A percentile compares a stretch with the other conserved stretches of the same genome.
Conservation (phyloP, 495 filamentous ascomycete genomes). For the Aspergillus biplanus region DNA sequence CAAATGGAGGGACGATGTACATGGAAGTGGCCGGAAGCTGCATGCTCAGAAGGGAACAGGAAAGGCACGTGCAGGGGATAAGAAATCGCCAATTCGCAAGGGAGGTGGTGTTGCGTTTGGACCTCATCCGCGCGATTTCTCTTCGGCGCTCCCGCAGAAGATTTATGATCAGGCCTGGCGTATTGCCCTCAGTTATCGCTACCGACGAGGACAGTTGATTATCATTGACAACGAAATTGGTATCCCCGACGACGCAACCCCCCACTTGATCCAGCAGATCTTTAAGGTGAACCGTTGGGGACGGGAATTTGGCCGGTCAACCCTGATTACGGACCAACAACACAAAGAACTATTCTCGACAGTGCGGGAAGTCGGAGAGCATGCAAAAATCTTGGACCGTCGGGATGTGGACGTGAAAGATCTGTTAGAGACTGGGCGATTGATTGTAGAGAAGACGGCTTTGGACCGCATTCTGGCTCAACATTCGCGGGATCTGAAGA, state of each 20-base stretch:
- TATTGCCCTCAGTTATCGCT: conserved; percentile 90
- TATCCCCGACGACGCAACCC: conserved; percentile 55
- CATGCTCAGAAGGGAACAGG: conserved; percentile 85
- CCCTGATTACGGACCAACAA: conserved; percentile 68
- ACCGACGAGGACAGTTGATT: conserved; percentile 80
- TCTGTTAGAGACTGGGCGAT: conserved; percentile 76
- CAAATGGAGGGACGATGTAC: conserved; percentile 83
- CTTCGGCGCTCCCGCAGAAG: conserved; percentile 79
- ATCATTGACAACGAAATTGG: conserved; percentile 76
- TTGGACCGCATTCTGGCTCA: conserved; percentile 72
- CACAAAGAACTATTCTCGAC: conserved; percentile 45
- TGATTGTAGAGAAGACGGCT: conserved; percentile 85
- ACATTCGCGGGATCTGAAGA: conserved; percentile 74
- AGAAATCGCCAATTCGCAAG: conserved; percentile 77
- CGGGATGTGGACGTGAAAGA: conserved; percentile 92
- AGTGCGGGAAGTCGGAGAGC: conserved; percentile 61
- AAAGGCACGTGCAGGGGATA: conserved; percentile 74
- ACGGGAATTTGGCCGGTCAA: conserved; percentile 66
- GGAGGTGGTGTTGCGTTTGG: conserved; percentile 89
- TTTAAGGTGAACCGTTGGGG: conserved; percentile 76
- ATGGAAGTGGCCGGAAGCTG: conserved; percentile 78
- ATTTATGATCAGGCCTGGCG: conserved; percentile 97
- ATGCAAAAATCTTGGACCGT: conserved; percentile 68
- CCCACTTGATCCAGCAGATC: conserved; percentile 64
- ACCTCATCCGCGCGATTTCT: conserved; percentile 87